A percentile compares a stretch with the other conserved stretches of the same genome.
Conservation (phyloP, 2,329 filamentous ascomycete genomes). For the Ascochyta pisi region DNA sequence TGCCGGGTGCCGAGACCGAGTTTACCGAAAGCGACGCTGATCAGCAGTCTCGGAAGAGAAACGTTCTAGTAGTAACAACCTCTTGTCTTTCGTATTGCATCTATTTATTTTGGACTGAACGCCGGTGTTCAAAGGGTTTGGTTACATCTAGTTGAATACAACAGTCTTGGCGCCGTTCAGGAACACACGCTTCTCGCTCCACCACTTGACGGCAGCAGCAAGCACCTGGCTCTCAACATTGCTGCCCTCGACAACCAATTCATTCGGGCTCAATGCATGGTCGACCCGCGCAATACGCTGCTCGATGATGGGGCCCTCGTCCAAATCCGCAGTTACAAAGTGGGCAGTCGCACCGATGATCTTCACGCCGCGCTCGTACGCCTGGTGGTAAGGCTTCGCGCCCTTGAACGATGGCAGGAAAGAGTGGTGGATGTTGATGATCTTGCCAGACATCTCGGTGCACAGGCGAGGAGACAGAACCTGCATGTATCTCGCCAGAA, state of each 20-base stretch:
- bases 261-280: slow-evolving; percentile 77
- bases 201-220: slow-evolving; percentile 83
- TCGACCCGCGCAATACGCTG: slow-evolving; percentile 80
- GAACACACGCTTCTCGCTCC: slow-evolving; percentile 78
- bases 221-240: slow-evolving; percentile 86
- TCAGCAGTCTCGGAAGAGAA: neutral
- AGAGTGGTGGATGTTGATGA: slow-evolving; percentile 92
- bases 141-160: slow-evolving; percentile 65
- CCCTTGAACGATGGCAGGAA: slow-evolving; percentile 90
- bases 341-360: slow-evolving; percentile 87
- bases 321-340: slow-evolving; percentile 83
- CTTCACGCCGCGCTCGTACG: slow-evolving; percentile 85
- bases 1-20: slow-evolving; percentile 7
- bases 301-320: slow-evolving; percentile 89
- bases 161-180: slow-evolving; percentile 82
- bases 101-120: neutral
- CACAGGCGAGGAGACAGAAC: slow-evolving; percentile 78
- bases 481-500: slow-evolving; percentile 88
- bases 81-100: neutral
- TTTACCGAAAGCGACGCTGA: slow-evolving; percentile 6
- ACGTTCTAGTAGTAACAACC: neutral
- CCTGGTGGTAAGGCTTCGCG: slow-evolving; percentile 87
- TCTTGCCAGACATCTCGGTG: slow-evolving; percentile 79
- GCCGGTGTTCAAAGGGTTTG: neutral
- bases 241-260: slow-evolving; percentile 78